phyloP scores from a whole-genome alignment of 257 asterid species.

The Sherardia arvensis region DNA sequence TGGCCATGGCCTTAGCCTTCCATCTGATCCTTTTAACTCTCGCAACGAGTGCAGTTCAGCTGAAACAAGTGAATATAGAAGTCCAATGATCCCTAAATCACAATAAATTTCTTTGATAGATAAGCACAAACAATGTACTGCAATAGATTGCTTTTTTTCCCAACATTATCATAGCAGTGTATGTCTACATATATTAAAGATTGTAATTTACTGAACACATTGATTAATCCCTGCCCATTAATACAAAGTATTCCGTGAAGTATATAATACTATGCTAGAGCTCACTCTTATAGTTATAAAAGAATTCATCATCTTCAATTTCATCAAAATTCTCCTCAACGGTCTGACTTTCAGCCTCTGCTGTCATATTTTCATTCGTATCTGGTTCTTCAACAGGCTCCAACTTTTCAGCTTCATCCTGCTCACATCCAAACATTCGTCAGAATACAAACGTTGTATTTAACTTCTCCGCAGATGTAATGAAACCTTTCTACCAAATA shows the following conservation, averaged over 20 bases:
- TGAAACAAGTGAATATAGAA: not conserved
- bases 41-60: not conserved
- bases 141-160: not conserved
- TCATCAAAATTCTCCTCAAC: conserved; percentile 29
- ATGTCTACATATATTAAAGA: too few species aligned
- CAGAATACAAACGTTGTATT: not conserved
- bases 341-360: conserved; percentile 25
- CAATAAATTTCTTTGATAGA: not conserved
- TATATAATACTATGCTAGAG: not conserved
- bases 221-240: not conserved
- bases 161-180: too few species aligned
- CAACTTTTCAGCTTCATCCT: conserved; percentile 37
- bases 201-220: not conserved
- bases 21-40: not conserved
- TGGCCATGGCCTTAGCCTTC: not conserved
- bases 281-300: conserved; percentile 47
- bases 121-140: too few species aligned
- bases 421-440: not conserved
- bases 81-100: not conserved
- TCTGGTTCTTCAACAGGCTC: conserved; percentile 27
- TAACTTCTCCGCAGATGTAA: not conserved
- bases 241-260: too few species aligned
- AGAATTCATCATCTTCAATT: conserved; percentile 44
- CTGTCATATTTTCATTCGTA: conserved; percentile 11
- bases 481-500: not conserved